These are phyloP conservation scores for Moricandia arvensis DNA, from an alignment of 345 rosid genomes.

Conservation along the genomic window DNA sequence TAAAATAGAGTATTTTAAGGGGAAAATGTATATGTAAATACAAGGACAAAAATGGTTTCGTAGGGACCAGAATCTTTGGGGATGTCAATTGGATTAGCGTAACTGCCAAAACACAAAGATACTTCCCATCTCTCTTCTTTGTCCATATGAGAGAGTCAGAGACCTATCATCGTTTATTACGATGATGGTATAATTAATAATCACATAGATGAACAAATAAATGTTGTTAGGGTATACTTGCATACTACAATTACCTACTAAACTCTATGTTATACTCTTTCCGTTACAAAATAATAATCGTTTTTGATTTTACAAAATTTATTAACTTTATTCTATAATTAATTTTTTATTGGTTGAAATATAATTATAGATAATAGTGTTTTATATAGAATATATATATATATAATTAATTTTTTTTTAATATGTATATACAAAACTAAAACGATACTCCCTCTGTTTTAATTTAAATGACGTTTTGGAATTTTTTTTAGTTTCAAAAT, in stretches of 20 bases:
- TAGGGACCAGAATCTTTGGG: slow-evolving; percentile 34
- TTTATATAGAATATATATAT: too few relatives aligned
- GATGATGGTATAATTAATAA: neutral
- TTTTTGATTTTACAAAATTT: too few relatives aligned
- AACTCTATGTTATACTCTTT: neutral
- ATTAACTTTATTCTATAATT: too few relatives aligned
- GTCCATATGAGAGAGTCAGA: slow-evolving; percentile 10
- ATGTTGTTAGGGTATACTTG: neutral
- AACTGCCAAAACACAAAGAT: slow-evolving; percentile 28
- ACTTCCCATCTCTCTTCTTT: slow-evolving; percentile 4
- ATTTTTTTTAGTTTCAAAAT: too few relatives aligned
- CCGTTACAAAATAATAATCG: too few relatives aligned
- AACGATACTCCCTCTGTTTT: too few relatives aligned
- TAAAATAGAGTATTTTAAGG: neutral
- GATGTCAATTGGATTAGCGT: slow-evolving; percentile 25
- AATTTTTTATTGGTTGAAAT: too few relatives aligned
- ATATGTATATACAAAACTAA: too few relatives aligned
- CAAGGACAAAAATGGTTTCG: neutral
- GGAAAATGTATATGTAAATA: neutral
- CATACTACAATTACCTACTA: neutral
- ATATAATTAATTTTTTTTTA: too few relatives aligned
- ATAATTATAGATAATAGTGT: too few relatives aligned
- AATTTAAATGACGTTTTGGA: too few relatives aligned
- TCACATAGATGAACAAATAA: neutral
- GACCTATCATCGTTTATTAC: too few relatives aligned